Evolutionary conservation across 768 basidiomycete genomes (phyloP), one percentile per base, ranked within the genome.

Genomic region (Lentinula raphanica): DNA sequence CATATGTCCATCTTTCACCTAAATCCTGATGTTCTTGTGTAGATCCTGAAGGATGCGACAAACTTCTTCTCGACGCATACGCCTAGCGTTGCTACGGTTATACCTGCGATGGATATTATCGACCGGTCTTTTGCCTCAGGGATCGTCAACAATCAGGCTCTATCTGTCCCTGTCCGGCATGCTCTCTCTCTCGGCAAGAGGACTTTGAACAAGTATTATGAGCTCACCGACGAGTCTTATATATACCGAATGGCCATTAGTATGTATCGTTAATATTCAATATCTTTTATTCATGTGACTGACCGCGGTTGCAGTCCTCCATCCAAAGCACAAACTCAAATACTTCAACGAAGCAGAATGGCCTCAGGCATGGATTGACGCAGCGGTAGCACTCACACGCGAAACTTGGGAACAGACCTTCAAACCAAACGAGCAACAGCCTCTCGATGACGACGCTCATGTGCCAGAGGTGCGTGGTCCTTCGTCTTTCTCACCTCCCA

Each of bases 41-140:
- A 77, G 74, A 63, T 68, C 13, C 64, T 76, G 51, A 75, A 76
- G 56, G 67, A 72, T 36, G 67, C 68, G 0, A 77, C 68, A 0
- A 60, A 67, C 0, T 71, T 59, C 56, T 76, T 76, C 61, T 76
- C 68, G 1, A 9, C 60, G 1, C 54, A 44, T 12, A 68, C 59
- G 0, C 68, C 70, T 0, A 67, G 56, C 58, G 59, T 77, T 3
- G 64, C 68, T 0, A 63, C 46, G 0, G 70, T 75, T 3, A 75
- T 76, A n/a, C 74, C 73, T 11, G 72, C 69, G 5, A 74, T 74
- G 73, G 72, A 76, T 48, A 49, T 65, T 29, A 67, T 74, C n/a
- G 63, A 76, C 50, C 8, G 69, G 45, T 2, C 46, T 56, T 36
- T 64, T 38, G 42, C 42, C 6, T 12, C 50, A 8, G 32, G 23